Conservation (phyloP, 2,329 filamentous ascomycete genomes). For the Chrysosporium keratinophilum region DNA sequence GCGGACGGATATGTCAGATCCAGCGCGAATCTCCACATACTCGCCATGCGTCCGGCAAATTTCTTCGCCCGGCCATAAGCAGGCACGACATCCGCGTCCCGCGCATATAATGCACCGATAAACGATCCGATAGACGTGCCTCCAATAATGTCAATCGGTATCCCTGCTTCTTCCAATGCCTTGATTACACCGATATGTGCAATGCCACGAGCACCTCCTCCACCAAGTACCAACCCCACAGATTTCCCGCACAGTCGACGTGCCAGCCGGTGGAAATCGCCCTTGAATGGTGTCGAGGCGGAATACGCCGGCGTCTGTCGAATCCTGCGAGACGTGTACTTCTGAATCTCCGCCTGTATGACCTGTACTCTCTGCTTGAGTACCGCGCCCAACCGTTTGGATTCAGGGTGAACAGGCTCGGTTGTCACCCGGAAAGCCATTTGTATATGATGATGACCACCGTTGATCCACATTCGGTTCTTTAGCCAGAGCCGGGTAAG, state of each 20-base stretch:
- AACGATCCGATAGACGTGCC: slow-evolving; percentile 95
- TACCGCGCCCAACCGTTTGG: slow-evolving; percentile 69
- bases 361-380: slow-evolving; percentile 91
- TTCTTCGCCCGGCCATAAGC: slow-evolving; percentile 97
- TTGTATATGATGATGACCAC: slow-evolving; percentile 92
- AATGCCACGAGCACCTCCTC: slow-evolving; percentile 84
- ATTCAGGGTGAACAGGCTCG: slow-evolving; percentile 63
- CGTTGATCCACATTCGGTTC: slow-evolving; percentile 95
- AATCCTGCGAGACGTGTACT: slow-evolving; percentile 91
- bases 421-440: slow-evolving; percentile 75
- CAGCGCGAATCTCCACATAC: slow-evolving; percentile 95
- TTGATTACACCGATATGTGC: slow-evolving; percentile 89
- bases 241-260: slow-evolving; percentile 86
- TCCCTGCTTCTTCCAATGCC: slow-evolving; percentile 88
- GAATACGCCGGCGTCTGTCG: slow-evolving; percentile 82
- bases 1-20: slow-evolving; percentile 93
- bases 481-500: slow-evolving; percentile 80
- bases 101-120: slow-evolving; percentile 87
- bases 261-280: slow-evolving; percentile 89
- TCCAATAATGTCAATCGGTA: slow-evolving; percentile 89
- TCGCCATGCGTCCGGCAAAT: slow-evolving; percentile 96
- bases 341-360: slow-evolving; percentile 92
- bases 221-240: slow-evolving; percentile 85
- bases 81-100: slow-evolving; percentile 90
- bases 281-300: slow-evolving; percentile 84